These are phyloP conservation scores for Mortierella sp. DNA, from an alignment of 371 early-diverging fungal species.

Conservation along the genomic window DNA sequence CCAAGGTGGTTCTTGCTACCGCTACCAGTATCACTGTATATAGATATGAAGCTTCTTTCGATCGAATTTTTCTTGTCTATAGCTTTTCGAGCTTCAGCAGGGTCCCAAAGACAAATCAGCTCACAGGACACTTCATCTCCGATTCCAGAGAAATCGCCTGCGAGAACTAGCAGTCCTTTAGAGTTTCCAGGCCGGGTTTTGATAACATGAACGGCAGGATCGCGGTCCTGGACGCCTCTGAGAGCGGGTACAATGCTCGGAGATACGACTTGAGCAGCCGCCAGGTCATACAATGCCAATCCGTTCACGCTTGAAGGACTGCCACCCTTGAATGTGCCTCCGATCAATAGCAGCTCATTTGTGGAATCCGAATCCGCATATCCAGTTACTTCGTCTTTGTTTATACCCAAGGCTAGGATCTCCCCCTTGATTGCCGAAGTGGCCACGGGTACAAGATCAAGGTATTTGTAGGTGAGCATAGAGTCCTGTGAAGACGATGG, in stretches of 20 bases:
- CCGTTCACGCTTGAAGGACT: slow-evolving; percentile 16
- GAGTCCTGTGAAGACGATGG: slow-evolving; percentile 6
- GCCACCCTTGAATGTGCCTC: slow-evolving; percentile 58
- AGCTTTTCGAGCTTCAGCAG: slow-evolving; percentile 26
- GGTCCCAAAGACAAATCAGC: slow-evolving; percentile 60
- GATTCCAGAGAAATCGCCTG: slow-evolving; percentile 69
- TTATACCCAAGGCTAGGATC: slow-evolving; percentile 33
- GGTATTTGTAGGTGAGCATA: slow-evolving; percentile 5
- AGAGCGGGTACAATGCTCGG: slow-evolving; percentile 24
- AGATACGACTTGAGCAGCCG: slow-evolving; percentile 5
- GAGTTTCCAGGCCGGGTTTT: slow-evolving; percentile 43
- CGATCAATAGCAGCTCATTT: slow-evolving; percentile 63
- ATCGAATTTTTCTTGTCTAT: slow-evolving; percentile 28
- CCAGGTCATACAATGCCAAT: slow-evolving; percentile 60
- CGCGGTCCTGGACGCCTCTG: slow-evolving; percentile 9
- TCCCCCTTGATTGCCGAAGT: slow-evolving; percentile 18
- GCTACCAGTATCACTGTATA: slow-evolving; percentile 59
- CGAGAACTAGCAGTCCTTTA: slow-evolving; percentile 57
- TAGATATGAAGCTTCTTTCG: slow-evolving; percentile 25
- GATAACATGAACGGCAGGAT: slow-evolving; percentile 60
- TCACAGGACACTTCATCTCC: slow-evolving; percentile 61
- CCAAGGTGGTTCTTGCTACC: slow-evolving; percentile 26
- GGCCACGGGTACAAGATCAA: slow-evolving; percentile 6
- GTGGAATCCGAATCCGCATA: slow-evolving; percentile 6
- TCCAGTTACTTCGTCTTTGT: slow-evolving; percentile 35